Conservation (phyloP, 192 early-diverging fungal genomes). For the Martensiomyces pterosporus region DNA sequence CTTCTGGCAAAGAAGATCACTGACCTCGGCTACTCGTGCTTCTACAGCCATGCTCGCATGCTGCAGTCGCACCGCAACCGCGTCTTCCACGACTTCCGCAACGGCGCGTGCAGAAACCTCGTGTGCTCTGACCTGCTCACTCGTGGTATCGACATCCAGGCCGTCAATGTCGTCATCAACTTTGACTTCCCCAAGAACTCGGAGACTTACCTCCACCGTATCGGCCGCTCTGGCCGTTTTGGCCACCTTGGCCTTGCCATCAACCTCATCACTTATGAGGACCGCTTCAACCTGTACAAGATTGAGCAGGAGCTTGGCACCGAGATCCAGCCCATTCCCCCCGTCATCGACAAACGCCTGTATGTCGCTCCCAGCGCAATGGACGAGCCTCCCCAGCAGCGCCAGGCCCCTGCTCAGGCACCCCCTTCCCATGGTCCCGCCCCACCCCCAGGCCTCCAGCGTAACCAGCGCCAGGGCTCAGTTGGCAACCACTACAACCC, state of each 20-base stretch:
- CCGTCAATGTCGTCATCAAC: constrained; percentile 99
- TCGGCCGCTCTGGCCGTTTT: constrained; percentile 95
- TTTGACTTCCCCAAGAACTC: constrained; percentile 99
- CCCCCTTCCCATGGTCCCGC: constrained; percentile 19
- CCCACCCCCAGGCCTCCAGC: constrained; percentile 32
- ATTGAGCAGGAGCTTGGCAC: constrained; percentile 99
- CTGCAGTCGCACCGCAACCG: constrained; percentile 96
- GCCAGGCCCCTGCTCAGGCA: constrained; percentile 30
- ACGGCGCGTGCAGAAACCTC: constrained; percentile 94
- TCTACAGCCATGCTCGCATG: constrained; percentile 99
- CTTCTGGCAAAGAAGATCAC: constrained; percentile 99
- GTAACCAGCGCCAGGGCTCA: not conserved
- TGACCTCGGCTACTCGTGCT: constrained; percentile 99
- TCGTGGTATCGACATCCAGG: constrained; percentile 99
- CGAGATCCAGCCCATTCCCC: constrained; percentile 97
- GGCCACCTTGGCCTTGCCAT: constrained; percentile 96
- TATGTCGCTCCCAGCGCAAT: constrained; percentile 77
- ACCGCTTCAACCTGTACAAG: constrained; percentile 95
- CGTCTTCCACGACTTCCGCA: constrained; percentile 99
- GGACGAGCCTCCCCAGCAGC: constrained; percentile 61
- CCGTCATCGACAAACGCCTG: constrained; percentile 90
- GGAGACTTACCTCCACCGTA: constrained; percentile 98
- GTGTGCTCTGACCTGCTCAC: constrained; percentile 98
- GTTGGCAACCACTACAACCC: constrained; percentile 4
- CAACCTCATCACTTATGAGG: constrained; percentile 97